A percentile compares a stretch with the other conserved stretches of the same genome.
phyloP scores from a whole-genome alignment of 495 filamentous ascomycete species.

The Penicillium fimorum region DNA sequence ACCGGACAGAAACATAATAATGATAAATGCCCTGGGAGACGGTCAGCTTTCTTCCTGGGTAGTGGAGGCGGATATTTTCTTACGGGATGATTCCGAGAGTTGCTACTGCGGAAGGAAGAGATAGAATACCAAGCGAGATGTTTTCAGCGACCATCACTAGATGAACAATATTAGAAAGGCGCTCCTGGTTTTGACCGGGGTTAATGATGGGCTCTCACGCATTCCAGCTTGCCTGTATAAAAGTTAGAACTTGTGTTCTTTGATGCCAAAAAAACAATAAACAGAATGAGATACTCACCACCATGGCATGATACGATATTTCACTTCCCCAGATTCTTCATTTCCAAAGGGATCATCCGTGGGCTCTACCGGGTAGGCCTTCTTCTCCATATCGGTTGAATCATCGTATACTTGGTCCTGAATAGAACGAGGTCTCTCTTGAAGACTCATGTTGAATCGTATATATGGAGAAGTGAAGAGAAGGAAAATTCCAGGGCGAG shows the following conservation, averaged over 20 bases:
- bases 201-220: constrained; percentile 15
- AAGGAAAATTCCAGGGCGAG: constrained; percentile 8
- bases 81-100: constrained; percentile 52
- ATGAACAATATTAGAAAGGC: constrained; percentile 1
- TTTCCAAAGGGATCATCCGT: constrained; percentile 36
- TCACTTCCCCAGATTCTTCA: constrained; percentile 34
- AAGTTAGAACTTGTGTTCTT: constrained; percentile 3
- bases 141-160: constrained; percentile 61
- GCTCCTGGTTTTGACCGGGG: neutral
- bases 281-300: constrained; percentile 27
- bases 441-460: constrained; percentile 16
- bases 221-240: constrained; percentile 27
- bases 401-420: constrained; percentile 20
- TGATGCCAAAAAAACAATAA: neutral
- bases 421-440: constrained; percentile 11
- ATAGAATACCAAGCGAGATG: constrained; percentile 61
- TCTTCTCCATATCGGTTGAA: constrained; percentile 16
- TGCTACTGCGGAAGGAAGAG: constrained; percentile 55
- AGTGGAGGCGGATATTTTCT: constrained; percentile 31
- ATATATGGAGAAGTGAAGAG: constrained; percentile 1
- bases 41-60: neutral
- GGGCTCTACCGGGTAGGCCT: constrained; percentile 16
- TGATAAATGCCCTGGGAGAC: constrained; percentile 9
- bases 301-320: constrained; percentile 41
- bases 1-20: constrained; percentile 52